Evolutionary conservation across 2,329 filamentous ascomycete species (phyloP).

Genomic region (Neofusicoccum umdonicola): DNA sequence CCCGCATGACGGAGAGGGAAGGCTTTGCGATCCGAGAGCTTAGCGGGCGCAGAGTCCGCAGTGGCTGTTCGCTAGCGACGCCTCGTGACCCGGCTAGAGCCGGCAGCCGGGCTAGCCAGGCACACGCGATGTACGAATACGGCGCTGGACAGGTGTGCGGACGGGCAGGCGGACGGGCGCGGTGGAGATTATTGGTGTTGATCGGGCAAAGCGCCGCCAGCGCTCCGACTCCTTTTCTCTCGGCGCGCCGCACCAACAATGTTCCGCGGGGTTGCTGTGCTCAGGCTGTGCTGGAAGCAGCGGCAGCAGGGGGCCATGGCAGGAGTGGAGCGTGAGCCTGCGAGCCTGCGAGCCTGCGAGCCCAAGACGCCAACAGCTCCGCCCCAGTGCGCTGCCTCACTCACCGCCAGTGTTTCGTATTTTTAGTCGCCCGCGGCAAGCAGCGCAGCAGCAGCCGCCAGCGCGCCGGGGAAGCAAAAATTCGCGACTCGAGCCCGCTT

Average conservation of each 20-base stretch:
- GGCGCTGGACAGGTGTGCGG: not conserved
- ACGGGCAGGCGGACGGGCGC: not conserved
- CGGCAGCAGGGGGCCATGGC: not conserved
- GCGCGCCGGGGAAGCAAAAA: not conserved
- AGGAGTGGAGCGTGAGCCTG: not conserved
- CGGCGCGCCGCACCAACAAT: not conserved
- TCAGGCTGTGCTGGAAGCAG: not conserved
- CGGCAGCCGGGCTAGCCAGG: not conserved
- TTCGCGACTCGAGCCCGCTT: conserved; percentile 3
- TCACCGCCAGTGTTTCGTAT: conserved; percentile 11
- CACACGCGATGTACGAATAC: not conserved
- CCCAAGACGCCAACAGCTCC: not conserved
- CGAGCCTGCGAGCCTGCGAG: not conserved
- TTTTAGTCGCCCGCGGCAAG: not conserved
- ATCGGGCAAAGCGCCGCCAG: not conserved
- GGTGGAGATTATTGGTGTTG: conserved; percentile 11
- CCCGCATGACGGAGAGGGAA: conserved; percentile 1
- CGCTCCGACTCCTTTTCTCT: not conserved
- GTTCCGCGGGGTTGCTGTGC: not conserved
- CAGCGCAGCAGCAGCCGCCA: not conserved
- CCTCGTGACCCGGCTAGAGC: not conserved
- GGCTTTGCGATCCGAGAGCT: conserved; percentile 7
- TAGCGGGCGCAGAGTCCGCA: not conserved
- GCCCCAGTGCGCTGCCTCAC: conserved; percentile 1
- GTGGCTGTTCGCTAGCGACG: not conserved